Percentiles rank a stretch among this genome's conserved stretches.
These are phyloP conservation scores for Podospora sp. DNA, from an alignment of 495 filamentous ascomycete genomes.

Conservation along the genomic window DNA sequence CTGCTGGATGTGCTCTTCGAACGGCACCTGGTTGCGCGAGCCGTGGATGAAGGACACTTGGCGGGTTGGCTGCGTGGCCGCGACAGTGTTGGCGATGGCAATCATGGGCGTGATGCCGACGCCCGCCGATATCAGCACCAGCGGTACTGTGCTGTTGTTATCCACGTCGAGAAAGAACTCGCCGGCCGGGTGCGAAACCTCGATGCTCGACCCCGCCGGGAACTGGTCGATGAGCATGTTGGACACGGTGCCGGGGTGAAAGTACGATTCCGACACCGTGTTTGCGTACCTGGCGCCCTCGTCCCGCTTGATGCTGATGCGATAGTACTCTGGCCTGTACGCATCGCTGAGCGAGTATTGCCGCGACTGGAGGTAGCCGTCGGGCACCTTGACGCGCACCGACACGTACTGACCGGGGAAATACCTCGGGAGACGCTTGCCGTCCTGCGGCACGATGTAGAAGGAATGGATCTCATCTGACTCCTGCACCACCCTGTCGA, in stretches of 20 bases:
- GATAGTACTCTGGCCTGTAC: conserved; percentile 61
- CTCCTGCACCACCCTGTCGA: conserved; percentile 64
- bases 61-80: conserved; percentile 45
- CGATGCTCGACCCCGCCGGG: conserved; percentile 59
- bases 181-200: conserved; percentile 68
- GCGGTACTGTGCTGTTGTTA: conserved; percentile 41
- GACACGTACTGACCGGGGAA: conserved; percentile 72
- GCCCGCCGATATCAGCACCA: conserved; percentile 73
- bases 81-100: conserved; percentile 65
- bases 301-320: conserved; percentile 73
- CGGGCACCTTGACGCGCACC: conserved; percentile 58
- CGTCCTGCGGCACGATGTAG: conserved; percentile 69
- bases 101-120: conserved; percentile 70
- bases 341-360: conserved; percentile 74
- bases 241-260: conserved; percentile 65
- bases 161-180: conserved; percentile 66
- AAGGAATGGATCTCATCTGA: conserved; percentile 69
- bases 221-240: conserved; percentile 68
- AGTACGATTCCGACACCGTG: conserved; percentile 39
- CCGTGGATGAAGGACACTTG: conserved; percentile 66
- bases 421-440: conserved; percentile 59
- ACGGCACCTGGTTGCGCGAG: conserved; percentile 54
- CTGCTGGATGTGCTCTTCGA: conserved; percentile 53
- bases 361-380: conserved; percentile 61
- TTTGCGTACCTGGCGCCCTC: conserved; percentile 49